These are phyloP conservation scores for Colletotrichum sp. DNA, from an alignment of 2,329 filamentous ascomycete genomes.

Conservation along the genomic window DNA sequence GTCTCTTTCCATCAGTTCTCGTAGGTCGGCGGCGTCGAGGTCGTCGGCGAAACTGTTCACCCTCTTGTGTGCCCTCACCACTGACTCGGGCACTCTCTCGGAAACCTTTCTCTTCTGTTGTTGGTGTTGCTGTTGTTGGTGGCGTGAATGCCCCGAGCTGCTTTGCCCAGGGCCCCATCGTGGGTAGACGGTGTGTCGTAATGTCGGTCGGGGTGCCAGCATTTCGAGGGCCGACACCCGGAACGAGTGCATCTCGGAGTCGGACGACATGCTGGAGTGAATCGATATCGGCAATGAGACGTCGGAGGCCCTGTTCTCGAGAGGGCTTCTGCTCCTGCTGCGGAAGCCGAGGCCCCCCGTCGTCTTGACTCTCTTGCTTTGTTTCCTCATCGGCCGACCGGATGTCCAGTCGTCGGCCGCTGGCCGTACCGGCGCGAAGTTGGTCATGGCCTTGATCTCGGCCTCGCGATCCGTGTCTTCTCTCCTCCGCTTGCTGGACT, in stretches of 20 bases:
- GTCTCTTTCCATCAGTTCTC: slow-evolving; percentile 91
- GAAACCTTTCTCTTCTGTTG: slow-evolving; percentile 57
- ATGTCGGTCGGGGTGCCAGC: slow-evolving; percentile 84
- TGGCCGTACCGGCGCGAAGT: slow-evolving; percentile 68
- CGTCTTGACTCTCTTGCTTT: slow-evolving; percentile 70
- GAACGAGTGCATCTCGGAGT: slow-evolving; percentile 78
- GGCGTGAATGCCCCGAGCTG: slow-evolving; percentile 50
- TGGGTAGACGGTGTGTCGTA: slow-evolving; percentile 74
- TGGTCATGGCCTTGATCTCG: slow-evolving; percentile 86
- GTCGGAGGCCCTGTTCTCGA: slow-evolving; percentile 71
- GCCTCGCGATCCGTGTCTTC: slow-evolving; percentile 81
- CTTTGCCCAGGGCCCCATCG: slow-evolving; percentile 54
- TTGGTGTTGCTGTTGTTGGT: slow-evolving; percentile 29
- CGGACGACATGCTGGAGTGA: slow-evolving; percentile 76
- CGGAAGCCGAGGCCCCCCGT: slow-evolving; percentile 42
- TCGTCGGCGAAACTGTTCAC: slow-evolving; percentile 80
- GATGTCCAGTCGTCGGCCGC: slow-evolving; percentile 64
- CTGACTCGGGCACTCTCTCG: slow-evolving; percentile 61
- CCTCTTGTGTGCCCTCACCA: slow-evolving; percentile 64
- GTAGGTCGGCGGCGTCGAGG: slow-evolving; percentile 81
- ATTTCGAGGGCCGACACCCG: slow-evolving; percentile 80
- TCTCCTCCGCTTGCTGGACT: slow-evolving; percentile 78
- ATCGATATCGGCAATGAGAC: slow-evolving; percentile 79
- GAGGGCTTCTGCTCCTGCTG: slow-evolving; percentile 41
- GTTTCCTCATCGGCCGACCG: slow-evolving; percentile 63